Base-by-base conservation (phyloP, 2,329 filamentous ascomycete genomes). In the Fusarium sp. region DNA sequence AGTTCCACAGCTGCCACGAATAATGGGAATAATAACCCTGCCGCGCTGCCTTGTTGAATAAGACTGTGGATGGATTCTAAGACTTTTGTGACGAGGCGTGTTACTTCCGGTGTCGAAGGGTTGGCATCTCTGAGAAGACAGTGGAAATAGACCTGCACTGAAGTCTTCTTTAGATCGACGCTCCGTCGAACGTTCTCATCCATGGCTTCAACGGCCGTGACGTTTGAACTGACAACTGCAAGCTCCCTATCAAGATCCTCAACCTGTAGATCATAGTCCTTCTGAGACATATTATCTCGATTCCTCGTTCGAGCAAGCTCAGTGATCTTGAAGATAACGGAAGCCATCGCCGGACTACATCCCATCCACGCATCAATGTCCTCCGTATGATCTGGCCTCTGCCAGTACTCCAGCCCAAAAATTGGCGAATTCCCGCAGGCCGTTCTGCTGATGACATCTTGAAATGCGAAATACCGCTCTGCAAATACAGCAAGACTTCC, bases 371-470 rank as follows among this genome's bases (percentile, higher is more conserved):
- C 79, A 41, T 82, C 80, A 1, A 64, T 60, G 4, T 77, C 61
- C 1, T 57, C 52, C 0, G 65, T 47, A 0, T 69, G 69, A 24
- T 67, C 63, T 1, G 67, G 57, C 4, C 64, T 76, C 25, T 79
- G 76, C 84, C 84, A 86, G 60, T 84, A 85, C 52, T 85, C 83
- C 30, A 76, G 77, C 3, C 82, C 83, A 47, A 85, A 85, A 0
- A 83, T 74, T 0, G 83, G 80, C 11, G 81, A 79, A 13, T 84
- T 81, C 4, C 82, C 83, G 54, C 83, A 86, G 1, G 84, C 84
- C 0, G 84, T 86, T 34, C 83, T 79, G 29, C 84, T 83, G 65
- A 85, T 85, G 18, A 84, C 82, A 61, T 86, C 84, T 61, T 85
- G 84, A 16, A 84, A 85, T 6, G 84, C 84, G 57, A 86, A 85